Evolutionary conservation across 768 basidiomycete genomes (phyloP).

Genomic region (Suillus luteus): DNA sequence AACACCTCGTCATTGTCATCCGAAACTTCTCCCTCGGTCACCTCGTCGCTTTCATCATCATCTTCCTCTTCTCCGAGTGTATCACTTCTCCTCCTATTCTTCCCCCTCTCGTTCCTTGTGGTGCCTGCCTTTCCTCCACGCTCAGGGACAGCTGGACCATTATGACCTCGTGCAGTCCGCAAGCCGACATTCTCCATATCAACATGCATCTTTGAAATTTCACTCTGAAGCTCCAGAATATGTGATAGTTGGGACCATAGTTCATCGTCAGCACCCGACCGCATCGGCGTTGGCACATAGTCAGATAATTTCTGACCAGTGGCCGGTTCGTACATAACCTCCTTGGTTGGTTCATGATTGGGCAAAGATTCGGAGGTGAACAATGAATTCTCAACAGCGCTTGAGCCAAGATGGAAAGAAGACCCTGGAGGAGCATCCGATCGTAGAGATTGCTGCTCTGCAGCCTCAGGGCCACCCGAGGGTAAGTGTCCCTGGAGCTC

Average conservation of each 20-base stretch:
- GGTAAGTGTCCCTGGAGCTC: slow-evolving; percentile 44
- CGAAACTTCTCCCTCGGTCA: slow-evolving; percentile 44
- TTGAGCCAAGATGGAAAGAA: slow-evolving; percentile 9
- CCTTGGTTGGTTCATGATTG: slow-evolving; percentile 10
- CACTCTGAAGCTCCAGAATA: slow-evolving; percentile 71
- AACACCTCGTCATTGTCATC: slow-evolving; percentile 43
- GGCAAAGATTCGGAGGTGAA: slow-evolving; percentile 8
- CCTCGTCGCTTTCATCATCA: slow-evolving; percentile 29
- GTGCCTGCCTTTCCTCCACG: slow-evolving; percentile 20
- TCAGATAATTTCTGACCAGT: slow-evolving; percentile 32
- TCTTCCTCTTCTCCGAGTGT: slow-evolving; percentile 38
- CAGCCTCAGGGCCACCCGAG: slow-evolving; percentile 15
- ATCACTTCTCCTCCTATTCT: slow-evolving; percentile 31
- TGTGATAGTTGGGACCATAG: slow-evolving; percentile 69
- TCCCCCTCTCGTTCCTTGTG: slow-evolving; percentile 17
- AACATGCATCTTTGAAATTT: slow-evolving; percentile 71
- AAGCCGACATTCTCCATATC: slow-evolving; percentile 66
- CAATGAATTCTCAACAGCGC: slow-evolving; percentile 13
- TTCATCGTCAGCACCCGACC: slow-evolving; percentile 40
- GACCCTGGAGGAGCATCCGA: slow-evolving; percentile 6
- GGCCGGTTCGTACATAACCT: slow-evolving; percentile 36
- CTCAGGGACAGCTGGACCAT: slow-evolving; percentile 14
- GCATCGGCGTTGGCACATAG: slow-evolving; percentile 15
- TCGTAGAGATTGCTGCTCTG: slow-evolving; percentile 15
- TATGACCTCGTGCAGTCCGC: slow-evolving; percentile 14